Evolutionary conservation across 257 asterid species (phyloP), one percentile per base, ranked within the genome.

Genomic region (Fraxinus excelsior): DNA sequence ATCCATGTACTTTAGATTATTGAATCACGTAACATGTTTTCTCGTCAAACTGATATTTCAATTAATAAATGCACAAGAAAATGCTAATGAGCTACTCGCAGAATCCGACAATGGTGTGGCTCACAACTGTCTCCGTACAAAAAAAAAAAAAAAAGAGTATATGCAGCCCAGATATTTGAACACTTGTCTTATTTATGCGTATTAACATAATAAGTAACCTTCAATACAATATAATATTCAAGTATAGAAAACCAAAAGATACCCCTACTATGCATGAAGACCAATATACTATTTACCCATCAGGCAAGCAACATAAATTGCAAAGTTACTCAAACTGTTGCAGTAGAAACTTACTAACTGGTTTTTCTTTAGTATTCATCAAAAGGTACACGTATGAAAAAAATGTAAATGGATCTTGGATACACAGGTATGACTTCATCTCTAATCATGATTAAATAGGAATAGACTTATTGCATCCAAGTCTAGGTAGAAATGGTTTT

Each of bases 1-100:
- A 56, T 49, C 51, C 9, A 67, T 42, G 42, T 28, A 44, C 62
- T 32, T 28, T 37, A 44, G 42, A 53, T 70, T 80, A 71, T 73
- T 31, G 69, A 19, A 44, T 34, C n/a, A 56, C 70, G 53, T 38
- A 53, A 46, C 78, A 62, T 25, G 71, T 38, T 58, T 49, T 28
- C 67, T 35, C 28, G 67, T 68, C 7, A 53, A 69, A 74, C 8
- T 5, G 23, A 72, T 76, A 74, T 25, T 35, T 74, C 64, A 4
- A 76, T 60, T 13, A 56, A 62, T 38, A 34, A 19, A 56, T 0
- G 74, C 34, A 51, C 14, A 29, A 28, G 14, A 44, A 19, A 28
- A 16, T 29, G 70, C 29, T 16, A 49, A 64, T 75, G n/a, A n/a
- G 21, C 65, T 56, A n/a, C 13, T 5, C 11, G n/a, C 9, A 5